Evolutionary conservation across 495 filamentous ascomycete genomes (phyloP), one percentile per base, ranked within the genome.

Genomic region (Penicillium roqueforti): DNA sequence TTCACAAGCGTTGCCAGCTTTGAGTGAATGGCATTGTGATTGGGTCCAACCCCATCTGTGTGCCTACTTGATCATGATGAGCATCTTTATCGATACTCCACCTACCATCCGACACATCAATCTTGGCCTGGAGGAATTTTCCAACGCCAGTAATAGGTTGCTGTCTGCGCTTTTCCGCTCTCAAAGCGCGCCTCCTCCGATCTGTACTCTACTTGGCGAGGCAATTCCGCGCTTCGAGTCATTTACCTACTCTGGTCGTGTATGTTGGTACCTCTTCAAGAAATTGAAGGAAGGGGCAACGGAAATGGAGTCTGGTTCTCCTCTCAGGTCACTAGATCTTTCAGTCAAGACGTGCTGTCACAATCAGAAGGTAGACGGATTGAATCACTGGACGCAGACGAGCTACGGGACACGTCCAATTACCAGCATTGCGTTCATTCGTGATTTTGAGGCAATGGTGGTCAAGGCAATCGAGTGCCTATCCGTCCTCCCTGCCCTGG

Each of bases 341-440:
- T 79, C 80, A 0, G 83, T 89, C 54, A 86, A 86, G 70, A 86
- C 85, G 46, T 83, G 81, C 67, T 89, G 86, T 58, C 77, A 81
- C 18, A 73, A 80, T 4, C 10, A 29, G 20, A 20, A 4, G 46
- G 22, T 16, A 9, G 3, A 26, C n/a, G 8, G 6, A 16, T 8
- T n/a, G 32, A 14, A 36, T 36, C 32, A 36, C 32, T 36, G 32
- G 32, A 16, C 32, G 2, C 32, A 36, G 14, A 16, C 16, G 32
- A 16, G n/a, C 6, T 16, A 0, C 4, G 83, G 87, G 57, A 80
- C 81, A 4, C 83, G 83, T 1, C 82, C 85, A 3, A 84, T 87
- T 56, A 83, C 80, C 7, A 83, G 86, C 57, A 78, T 83, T 71
- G 71, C 76, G 41, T 89, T 89, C 60, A 86, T 88, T 57, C 57